Base-by-base conservation (phyloP, 106 monocot species). In the Amphibolis antarctica region DNA sequence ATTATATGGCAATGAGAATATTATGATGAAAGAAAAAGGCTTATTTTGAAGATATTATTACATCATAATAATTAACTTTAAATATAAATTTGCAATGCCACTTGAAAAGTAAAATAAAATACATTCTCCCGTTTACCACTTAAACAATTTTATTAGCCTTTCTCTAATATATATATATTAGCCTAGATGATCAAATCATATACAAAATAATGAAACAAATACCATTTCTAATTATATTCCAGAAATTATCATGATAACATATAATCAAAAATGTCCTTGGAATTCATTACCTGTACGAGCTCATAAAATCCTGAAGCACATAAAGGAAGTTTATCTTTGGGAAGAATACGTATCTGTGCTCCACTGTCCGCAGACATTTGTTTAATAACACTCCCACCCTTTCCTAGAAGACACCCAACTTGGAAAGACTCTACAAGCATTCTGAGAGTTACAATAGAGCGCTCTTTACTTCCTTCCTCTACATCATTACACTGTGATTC, bases 361-460 rank as follows among this genome's bases (percentile, higher is more conserved):
- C 90, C 86, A 81, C 83, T 90, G 26, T 86, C 96, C 67, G 84
- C 66, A 46, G 80, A 70, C 82, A 96, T 80, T 75, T 89, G 86
- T 68, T 96, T 96, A 60, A 90, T 82, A 55, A 96, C 77, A 63
- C 79, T 78, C 65, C 90, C 96, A 72, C 76, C 80, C 70, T 84
- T 89, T 44, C 90, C 89, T 53, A 96, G 59, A 67, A 96, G 70
- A 29, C 82, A 84, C 15, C 90, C 96, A 68, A 90, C 96, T 66
- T 96, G 96, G 60, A 71, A 74, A 44, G 86, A 71, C 26, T 80
- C 48, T n/a, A 96, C 72, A 30, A 96, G 80, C 54, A 96, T 73
- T 70, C 84, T 78, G 13, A 80, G 52, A 60, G 70, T 65, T 74
- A 81, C 73, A 71, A 51, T 12, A 55, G 70, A 42, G 28, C 55